Evolutionary conservation across 306 rosid genomes (phyloP).

Genomic region (Inga leiocalycina): DNA sequence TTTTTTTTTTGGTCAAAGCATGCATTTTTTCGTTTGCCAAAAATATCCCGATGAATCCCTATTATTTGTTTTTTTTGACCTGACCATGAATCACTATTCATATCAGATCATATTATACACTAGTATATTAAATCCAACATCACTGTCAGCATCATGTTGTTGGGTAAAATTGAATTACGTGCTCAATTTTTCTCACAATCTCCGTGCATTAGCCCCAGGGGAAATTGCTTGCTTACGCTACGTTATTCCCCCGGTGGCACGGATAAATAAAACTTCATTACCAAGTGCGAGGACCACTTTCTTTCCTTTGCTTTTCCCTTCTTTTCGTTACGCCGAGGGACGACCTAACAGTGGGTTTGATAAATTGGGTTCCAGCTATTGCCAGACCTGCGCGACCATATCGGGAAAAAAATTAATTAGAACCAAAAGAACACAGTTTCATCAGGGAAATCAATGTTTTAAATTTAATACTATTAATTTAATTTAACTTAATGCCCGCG

Average conservation of each 20-base stretch:
- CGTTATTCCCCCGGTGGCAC: neutral
- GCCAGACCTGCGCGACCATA: neutral
- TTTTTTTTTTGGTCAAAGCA: neutral
- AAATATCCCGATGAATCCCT: no score
- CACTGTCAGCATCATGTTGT: neutral
- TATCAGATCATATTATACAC: no score
- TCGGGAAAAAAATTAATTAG: neutral
- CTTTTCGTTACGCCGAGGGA: neutral
- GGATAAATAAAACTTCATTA: no score
- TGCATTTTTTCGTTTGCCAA: no score
- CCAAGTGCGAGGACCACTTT: neutral
- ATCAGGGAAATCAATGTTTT: slow-evolving; percentile 4
- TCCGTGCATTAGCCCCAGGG: neutral
- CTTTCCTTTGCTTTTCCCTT: no score
- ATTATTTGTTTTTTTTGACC: no score
- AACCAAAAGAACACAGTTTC: neutral
- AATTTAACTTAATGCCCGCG: neutral
- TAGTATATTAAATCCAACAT: neutral
- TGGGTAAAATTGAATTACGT: neutral
- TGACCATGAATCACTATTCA: no score
- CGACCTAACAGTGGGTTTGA: neutral
- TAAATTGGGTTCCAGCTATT: slow-evolving; percentile 8
- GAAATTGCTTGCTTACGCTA: neutral
- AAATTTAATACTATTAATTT: neutral
- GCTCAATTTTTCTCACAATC: neutral